Base-by-base conservation (phyloP, 495 filamentous ascomycete genomes). In the Penicillium lagena region DNA sequence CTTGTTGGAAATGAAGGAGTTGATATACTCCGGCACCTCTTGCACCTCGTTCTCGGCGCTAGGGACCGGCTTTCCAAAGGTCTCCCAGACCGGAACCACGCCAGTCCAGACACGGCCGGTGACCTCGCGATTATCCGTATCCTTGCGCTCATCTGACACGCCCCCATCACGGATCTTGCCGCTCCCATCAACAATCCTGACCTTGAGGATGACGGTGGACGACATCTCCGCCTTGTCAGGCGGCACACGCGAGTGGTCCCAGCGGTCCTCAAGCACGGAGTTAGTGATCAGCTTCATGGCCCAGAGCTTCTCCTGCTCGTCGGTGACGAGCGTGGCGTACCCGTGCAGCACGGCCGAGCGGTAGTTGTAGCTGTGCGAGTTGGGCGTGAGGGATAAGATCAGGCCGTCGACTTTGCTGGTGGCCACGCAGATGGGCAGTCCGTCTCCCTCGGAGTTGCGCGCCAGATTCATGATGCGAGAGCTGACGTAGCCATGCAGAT, bases 401-500 rank as follows among this genome's bases (percentile, higher is more conserved):
- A 90, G 63, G 14, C 88, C 87, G 66, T 90, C 87, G 11, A 90
- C 63, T 46, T 74, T 76, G 45, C 72, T 91, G 8, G 78, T 84
- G 51, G 72, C 83, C 30, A 82, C 77, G 66, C 68, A 89, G 54
- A 79, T 74, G 2, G 78, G 79, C 27, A 87, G 48, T 4, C 81
- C 78, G n/a, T 71, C 54, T 4, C 53, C 65, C n/a, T 64, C 56
- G 33, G 56, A 58, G n/a, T 61, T 65, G n/a, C 79, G 76, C 28
- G 79, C 71, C 8, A 86, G 59, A 45, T 83, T 83, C 70, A 89
- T 83, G 31, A 95, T 71, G 2, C 90, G 87, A 9, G 85, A 83
- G 42, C 80, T 85, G 40, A 91, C 81, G 58, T 93, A 94, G 54
- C 88, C 88, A 60, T 96, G 90, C 6, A 96, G 78, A 56, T 96